Evolutionary conservation across 2,329 filamentous ascomycete genomes (phyloP), one percentile per base, ranked within the genome.

Genomic region (Cladosporium halotolerans): DNA sequence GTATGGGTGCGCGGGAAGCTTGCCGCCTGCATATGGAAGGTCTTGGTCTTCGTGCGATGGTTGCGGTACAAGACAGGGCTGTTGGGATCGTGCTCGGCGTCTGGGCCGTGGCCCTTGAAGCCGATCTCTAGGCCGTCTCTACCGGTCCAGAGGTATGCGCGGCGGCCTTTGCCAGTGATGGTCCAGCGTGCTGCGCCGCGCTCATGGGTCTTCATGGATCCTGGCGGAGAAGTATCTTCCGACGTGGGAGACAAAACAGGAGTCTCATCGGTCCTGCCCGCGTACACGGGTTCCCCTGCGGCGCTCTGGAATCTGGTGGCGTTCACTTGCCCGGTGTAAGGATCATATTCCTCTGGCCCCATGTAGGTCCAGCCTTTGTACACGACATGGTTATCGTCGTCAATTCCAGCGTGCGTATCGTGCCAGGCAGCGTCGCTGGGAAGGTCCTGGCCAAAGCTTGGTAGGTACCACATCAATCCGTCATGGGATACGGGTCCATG

Each of bases 51-150:
- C 11, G 16, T 18, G 28, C 47, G 47, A 7, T 34, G 34, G n/a
- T 44, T 38, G 40, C 40, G 48, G 38, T 47, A 53, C 11, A 33
- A 16, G 36, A 53, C 51, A 9, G 51, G 51, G 32, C 43, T 53
- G 31, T 53, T 53, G 10, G 43, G 51, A 14, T 53, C 44, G n/a
- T 56, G 59, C 57, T 69, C 66, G 13, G 66, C 66, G 40, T 65
- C 56, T 3, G 66, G 59, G 13, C 66, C 66, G 46, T 64, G 56
- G 28, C 68, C 66, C 11, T 56, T 52, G 54, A 69, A 70, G 18
- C 59, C 58, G 58, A 70, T 70, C 60, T 70, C 68, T 16, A 58
- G 58, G 8, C 68, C 68, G 50, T 68, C 67, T 19, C 68, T 65
- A 23, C 67, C 67, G 18, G 57, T 54, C 68, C 68, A 70, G 40